Percentiles rank a stretch among this genome's conserved stretches.
phyloP scores from a whole-genome alignment of 225 moss, liverwort and hornwort species.

The Ulota crispa region DNA sequence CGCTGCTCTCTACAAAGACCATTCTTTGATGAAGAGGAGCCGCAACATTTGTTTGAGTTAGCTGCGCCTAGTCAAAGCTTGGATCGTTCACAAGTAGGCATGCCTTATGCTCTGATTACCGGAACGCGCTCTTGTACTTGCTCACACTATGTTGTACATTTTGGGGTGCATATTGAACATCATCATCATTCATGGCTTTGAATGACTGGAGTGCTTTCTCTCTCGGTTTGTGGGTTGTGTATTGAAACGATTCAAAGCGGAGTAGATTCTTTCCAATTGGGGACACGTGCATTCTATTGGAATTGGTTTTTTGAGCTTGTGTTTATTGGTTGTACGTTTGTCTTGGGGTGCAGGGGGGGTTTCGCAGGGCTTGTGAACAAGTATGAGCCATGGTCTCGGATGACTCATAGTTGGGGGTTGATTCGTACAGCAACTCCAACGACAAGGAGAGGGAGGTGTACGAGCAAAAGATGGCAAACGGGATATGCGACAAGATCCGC shows the following conservation, averaged over 20 bases:
- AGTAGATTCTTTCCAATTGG: background rate
- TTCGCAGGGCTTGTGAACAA: background rate
- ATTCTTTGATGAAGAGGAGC: background rate
- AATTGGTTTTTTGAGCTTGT: background rate
- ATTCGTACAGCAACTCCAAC: slow-evolving; percentile 34
- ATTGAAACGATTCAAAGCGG: background rate
- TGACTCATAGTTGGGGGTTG: slow-evolving; percentile 29
- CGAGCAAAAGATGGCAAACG: slow-evolving; percentile 24
- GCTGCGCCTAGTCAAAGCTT: background rate
- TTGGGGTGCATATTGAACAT: background rate
- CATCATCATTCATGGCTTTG: too few species aligned
- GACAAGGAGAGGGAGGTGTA: slow-evolving; percentile 38
- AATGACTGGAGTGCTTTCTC: background rate
- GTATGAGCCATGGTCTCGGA: slow-evolving; percentile 32
- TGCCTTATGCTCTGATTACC: background rate
- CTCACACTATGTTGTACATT: background rate
- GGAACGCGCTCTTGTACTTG: background rate
- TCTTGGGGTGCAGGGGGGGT: background rate
- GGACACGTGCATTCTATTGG: background rate
- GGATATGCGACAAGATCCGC: slow-evolving; percentile 1
- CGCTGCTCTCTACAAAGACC: background rate
- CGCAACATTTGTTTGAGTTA: background rate
- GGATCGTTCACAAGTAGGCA: background rate
- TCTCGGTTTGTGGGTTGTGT: background rate
- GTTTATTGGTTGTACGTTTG: background rate